phyloP scores from a whole-genome alignment of 257 asterid genomes.

The Echites panduratus region DNA sequence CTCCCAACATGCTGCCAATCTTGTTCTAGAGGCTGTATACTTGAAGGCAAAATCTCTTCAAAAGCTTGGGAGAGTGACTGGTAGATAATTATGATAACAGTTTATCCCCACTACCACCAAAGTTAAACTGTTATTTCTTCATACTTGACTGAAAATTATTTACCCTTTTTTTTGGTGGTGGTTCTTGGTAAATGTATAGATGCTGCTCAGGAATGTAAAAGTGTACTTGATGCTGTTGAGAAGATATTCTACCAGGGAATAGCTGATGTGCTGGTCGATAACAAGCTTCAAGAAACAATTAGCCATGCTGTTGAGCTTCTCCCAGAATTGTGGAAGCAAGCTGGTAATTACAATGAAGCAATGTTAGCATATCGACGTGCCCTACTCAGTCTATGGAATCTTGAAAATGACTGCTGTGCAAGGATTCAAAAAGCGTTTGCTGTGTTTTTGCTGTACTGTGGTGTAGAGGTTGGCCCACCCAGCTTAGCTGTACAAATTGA shows the following conservation, averaged over 20 bases:
- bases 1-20: slow-evolving; percentile 83
- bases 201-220: slow-evolving; percentile 87
- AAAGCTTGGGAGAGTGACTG: slow-evolving; percentile 79
- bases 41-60: slow-evolving; percentile 94
- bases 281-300: slow-evolving; percentile 88
- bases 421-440: slow-evolving; percentile 96
- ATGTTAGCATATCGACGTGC: slow-evolving; percentile 85
- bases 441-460: slow-evolving; percentile 76
- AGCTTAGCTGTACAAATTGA: slow-evolving; percentile 83
- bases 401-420: slow-evolving; percentile 80
- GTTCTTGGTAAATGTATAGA: slow-evolving; percentile 50
- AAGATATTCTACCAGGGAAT: slow-evolving; percentile 77
- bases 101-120: slow-evolving; percentile 8
- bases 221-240: slow-evolving; percentile 95
- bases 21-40: slow-evolving; percentile 92
- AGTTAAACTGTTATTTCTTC: background rate
- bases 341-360: slow-evolving; percentile 65
- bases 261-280: slow-evolving; percentile 71
- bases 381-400: slow-evolving; percentile 93
- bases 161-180: slow-evolving; percentile 17
- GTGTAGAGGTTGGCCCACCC: slow-evolving; percentile 81
- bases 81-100: slow-evolving; percentile 34
- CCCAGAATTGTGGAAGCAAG: slow-evolving; percentile 90
- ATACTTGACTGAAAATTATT: slow-evolving; percentile 21
- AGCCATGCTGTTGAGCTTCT: slow-evolving; percentile 94